Evolutionary conservation across 352 stramenopile genomes (phyloP).

Genomic region (Blastocystis sp.): DNA sequence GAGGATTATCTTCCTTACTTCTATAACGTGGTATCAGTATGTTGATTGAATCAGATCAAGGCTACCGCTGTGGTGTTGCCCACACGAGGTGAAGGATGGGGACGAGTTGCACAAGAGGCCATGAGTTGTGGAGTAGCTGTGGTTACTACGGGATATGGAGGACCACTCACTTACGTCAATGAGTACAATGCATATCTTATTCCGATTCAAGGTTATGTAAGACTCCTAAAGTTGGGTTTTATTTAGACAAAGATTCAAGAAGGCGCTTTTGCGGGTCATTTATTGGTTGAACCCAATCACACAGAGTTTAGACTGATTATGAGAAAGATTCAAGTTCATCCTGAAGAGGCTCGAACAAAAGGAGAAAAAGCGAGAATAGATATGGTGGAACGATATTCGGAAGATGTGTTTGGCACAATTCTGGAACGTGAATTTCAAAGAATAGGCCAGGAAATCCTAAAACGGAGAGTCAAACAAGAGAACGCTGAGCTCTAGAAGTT

Average conservation of each 20-base stretch:
- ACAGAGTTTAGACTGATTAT: slow-evolving; percentile 73
- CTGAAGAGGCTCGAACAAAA: slow-evolving; percentile 72
- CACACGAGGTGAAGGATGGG: slow-evolving; percentile 84
- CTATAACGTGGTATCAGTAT: slow-evolving; percentile 65
- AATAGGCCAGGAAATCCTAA: background rate
- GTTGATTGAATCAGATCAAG: slow-evolving; percentile 73
- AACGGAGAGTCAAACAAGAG: background rate
- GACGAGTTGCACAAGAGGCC: slow-evolving; percentile 81
- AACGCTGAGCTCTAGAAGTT: background rate
- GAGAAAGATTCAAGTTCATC: slow-evolving; percentile 69
- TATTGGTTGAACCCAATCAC: slow-evolving; percentile 77
- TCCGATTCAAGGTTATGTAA: slow-evolving; percentile 60
- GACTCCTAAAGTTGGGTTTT: background rate
- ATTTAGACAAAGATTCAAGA: slow-evolving; percentile 58
- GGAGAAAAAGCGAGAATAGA: slow-evolving; percentile 72
- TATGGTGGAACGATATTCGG: slow-evolving; percentile 77
- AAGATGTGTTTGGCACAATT: slow-evolving; percentile 72
- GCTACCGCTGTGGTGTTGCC: slow-evolving; percentile 79
- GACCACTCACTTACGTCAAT: slow-evolving; percentile 67
- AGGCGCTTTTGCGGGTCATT: slow-evolving; percentile 66
- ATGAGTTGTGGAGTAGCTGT: slow-evolving; percentile 82
- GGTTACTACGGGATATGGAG: slow-evolving; percentile 83
- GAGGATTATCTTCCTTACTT: slow-evolving; percentile 70
- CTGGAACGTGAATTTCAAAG: slow-evolving; percentile 66
- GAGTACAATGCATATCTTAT: slow-evolving; percentile 65